These are phyloP conservation scores for Hyaloscypha variabilis DNA, from an alignment of 495 filamentous ascomycete species.

Conservation along the genomic window DNA sequence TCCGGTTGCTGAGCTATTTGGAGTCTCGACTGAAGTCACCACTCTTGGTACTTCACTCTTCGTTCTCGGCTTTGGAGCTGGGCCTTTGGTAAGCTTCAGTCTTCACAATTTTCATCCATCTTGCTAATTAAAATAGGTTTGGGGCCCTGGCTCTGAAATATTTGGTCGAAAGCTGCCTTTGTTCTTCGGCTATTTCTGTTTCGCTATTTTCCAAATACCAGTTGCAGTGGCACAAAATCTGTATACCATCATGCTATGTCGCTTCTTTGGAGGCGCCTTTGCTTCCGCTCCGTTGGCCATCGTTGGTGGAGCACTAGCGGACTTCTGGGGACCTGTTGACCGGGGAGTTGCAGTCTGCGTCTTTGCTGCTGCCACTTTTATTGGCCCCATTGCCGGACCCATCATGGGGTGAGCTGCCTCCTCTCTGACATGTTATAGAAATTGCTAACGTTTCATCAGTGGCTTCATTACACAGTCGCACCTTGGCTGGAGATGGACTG, in stretches of 20 bases:
- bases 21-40: constrained; percentile 24
- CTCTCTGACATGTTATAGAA: constrained; percentile 44
- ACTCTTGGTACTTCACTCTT: constrained; percentile 35
- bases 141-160: constrained; percentile 26
- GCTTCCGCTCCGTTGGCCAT: constrained; percentile 67
- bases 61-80: constrained; percentile 37
- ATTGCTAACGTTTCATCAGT: constrained; percentile 62
- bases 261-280: constrained; percentile 67
- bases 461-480: constrained; percentile 67
- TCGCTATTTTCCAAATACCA: constrained; percentile 65
- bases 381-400: constrained; percentile 73
- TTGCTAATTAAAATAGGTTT: constrained; percentile 3
- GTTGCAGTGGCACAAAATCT: constrained; percentile 63
- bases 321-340: constrained; percentile 77
- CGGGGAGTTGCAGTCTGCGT: constrained; percentile 82
- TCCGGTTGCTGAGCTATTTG: constrained; percentile 19
- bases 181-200: constrained; percentile 58
- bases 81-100: constrained; percentile 28
- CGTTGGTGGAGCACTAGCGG: constrained; percentile 73
- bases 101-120: constrained; percentile 9
- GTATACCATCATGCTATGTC: constrained; percentile 62
- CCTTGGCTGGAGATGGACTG: constrained; percentile 67
- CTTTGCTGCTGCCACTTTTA: constrained; percentile 76
- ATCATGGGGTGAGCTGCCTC: constrained; percentile 60
- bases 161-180: constrained; percentile 56